These are phyloP conservation scores for Leccinum griseonigrum DNA, from an alignment of 1,284 basidiomycete species.

Conservation along the genomic window DNA sequence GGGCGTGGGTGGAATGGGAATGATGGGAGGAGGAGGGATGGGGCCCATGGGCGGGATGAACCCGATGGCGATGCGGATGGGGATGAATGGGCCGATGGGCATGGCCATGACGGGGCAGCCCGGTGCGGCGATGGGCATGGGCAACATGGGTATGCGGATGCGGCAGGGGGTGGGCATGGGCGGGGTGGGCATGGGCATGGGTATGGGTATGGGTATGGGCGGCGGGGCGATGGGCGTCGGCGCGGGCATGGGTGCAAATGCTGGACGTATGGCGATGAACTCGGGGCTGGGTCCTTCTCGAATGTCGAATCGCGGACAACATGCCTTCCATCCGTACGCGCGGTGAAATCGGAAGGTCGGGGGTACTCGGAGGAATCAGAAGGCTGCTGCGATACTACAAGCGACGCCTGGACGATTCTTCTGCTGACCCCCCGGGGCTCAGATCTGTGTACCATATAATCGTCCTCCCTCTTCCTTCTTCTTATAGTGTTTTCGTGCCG, in stretches of 20 bases:
- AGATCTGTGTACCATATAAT: constrained; percentile 32
- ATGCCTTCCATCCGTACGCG: constrained; percentile 61
- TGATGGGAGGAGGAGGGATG: constrained; percentile 31
- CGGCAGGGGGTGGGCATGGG: constrained; percentile 33
- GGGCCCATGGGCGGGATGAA: constrained; percentile 35
- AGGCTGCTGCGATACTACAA: not conserved
- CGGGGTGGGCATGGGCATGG: constrained; percentile 25
- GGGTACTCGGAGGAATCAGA: not conserved
- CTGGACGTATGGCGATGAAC: constrained; percentile 38
- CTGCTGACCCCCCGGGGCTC: constrained; percentile 3
- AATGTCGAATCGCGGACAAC: constrained; percentile 53
- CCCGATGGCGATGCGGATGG: constrained; percentile 35
- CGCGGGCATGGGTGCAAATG: constrained; percentile 36
- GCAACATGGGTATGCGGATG: constrained; percentile 34
- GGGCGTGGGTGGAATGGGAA: constrained; percentile 41
- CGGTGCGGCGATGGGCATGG: constrained; percentile 29
- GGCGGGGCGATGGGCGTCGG: constrained; percentile 25
- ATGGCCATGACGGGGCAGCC: constrained; percentile 34
- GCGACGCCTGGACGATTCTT: not conserved
- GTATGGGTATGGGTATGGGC: not conserved
- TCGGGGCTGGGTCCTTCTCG: constrained; percentile 54
- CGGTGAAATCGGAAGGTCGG: constrained; percentile 32
- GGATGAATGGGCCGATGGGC: constrained; percentile 36
- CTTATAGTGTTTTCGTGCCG: constrained; percentile 14
- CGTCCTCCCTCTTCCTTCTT: constrained; percentile 13